phyloP scores from a whole-genome alignment of 2,329 filamentous ascomycete species.

The Curvularia verruculosa region DNA sequence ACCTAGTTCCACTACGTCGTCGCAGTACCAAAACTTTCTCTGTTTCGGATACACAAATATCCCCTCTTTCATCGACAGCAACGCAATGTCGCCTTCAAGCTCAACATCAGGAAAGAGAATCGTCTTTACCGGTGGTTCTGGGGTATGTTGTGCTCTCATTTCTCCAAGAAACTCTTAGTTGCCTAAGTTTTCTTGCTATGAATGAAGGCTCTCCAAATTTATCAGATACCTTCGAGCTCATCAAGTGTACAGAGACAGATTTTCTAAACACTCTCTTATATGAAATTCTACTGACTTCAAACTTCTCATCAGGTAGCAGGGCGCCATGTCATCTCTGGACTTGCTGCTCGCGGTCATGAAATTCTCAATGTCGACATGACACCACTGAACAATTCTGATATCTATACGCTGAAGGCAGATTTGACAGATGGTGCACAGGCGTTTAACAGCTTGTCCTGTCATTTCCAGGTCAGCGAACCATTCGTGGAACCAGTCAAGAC shows the following conservation, averaged over 20 bases:
- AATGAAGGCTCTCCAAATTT: neutral
- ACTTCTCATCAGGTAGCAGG: conserved; percentile 21
- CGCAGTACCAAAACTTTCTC: no score
- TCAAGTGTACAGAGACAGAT: neutral
- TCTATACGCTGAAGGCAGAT: conserved; percentile 62
- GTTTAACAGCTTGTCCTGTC: conserved; percentile 61
- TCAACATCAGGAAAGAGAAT: conserved; percentile 44
- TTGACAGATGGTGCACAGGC: conserved; percentile 62
- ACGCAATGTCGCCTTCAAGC: conserved; percentile 13
- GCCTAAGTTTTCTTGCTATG: neutral
- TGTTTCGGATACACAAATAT: neutral
- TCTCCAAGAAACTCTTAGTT: neutral
- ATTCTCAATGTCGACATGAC: conserved; percentile 62
- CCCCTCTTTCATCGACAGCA: neutral
- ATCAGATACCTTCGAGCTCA: neutral
- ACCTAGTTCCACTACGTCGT: neutral
- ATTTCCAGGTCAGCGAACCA: conserved; percentile 58
- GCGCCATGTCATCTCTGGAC: conserved; percentile 57
- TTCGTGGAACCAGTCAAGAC: conserved; percentile 43
- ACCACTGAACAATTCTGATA: conserved; percentile 51
- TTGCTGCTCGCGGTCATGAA: conserved; percentile 58
- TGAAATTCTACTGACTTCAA: neutral
- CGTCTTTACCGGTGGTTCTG: conserved; percentile 62
- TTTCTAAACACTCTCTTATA: neutral
- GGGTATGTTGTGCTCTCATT: conserved; percentile 43